Evolutionary conservation across 23 red algal species (phyloP), one percentile per base, ranked within the genome.

Genomic region (Gracilaria domingensis): DNA sequence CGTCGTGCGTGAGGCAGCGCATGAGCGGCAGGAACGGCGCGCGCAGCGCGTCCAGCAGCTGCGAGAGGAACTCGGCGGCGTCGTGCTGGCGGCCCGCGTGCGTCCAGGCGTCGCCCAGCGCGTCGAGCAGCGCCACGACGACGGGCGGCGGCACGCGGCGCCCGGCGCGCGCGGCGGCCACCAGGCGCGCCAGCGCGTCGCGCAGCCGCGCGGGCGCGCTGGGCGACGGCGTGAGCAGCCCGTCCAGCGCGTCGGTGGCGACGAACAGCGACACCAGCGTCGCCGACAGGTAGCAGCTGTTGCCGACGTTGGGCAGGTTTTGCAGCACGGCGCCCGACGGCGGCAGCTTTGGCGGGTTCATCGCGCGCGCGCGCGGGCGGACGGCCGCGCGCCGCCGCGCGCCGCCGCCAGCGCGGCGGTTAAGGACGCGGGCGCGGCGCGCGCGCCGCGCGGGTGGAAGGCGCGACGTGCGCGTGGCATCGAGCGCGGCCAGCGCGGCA

Each of bases 241-340:
- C 82, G 73, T 94, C 92, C 21, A 47, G 83, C 14, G 75, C 72
- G 77, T 94, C 92, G 44, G 54, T 78, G 14, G 49, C 83, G 12
- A 71, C 69, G 48, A 88, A 94, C 34, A 94, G 74, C 45, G 92
- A 56, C 3, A 78, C 75, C 13, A 86, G 62, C 72, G 85, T 53
- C 12, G 83, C 33, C 32, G 50, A 67, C 73, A 94, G 12, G 53
- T 94, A 94, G 77, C 92, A 94, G 57, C 50, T 88, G 71, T 94
- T 94, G 8, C 92, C 92, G 20, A 58, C 75, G 37, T 92, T 92
- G 59, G 45, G 42, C 49, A 75, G 65, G 69, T 83, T 84, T 13
- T 74, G 87, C 21, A 74, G 87, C 59, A 21, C 47, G 6, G 79
- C 79, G 4, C 3, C 1, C 17, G 51, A 34, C 4, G 21, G 23